Conservation (phyloP, 345 rosid genomes). For the Populus pruinosa region DNA sequence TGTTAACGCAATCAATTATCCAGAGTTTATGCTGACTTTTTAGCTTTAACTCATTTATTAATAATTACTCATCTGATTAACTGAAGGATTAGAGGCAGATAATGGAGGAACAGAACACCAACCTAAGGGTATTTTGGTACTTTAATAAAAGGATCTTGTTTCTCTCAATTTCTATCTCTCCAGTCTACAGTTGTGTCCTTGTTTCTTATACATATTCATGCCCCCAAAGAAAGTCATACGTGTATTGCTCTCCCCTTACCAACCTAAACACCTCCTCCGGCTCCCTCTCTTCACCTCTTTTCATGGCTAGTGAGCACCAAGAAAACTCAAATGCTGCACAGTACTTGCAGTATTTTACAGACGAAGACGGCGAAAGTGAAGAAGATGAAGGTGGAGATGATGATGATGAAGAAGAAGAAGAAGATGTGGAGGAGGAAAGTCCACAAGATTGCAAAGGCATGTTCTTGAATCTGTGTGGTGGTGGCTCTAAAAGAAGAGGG, state of each 20-base stretch:
- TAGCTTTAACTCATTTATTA: too few species aligned
- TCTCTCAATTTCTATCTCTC: neutral
- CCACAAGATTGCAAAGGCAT: neutral
- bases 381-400: slow-evolving; percentile 10
- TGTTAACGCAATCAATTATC: too few species aligned
- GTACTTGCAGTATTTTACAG: slow-evolving; percentile 35
- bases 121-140: neutral
- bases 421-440: slow-evolving; percentile 27
- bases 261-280: slow-evolving; percentile 6
- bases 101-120: neutral
- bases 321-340: slow-evolving; percentile 30
- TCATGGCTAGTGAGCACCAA: slow-evolving; percentile 35
- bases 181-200: slow-evolving; percentile 15
- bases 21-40: too few species aligned
- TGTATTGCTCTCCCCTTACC: neutral
- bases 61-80: too few species aligned
- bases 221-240: neutral
- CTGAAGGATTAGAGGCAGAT: neutral
- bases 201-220: slow-evolving; percentile 3
- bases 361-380: slow-evolving; percentile 31
- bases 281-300: neutral
- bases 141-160: neutral
- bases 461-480: slow-evolving; percentile 19
- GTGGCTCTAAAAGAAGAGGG: slow-evolving; percentile 17
- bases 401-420: slow-evolving; percentile 12